Percentiles rank a stretch among this genome's conserved stretches.
These are phyloP conservation scores for Salicornia ramosissima DNA, from an alignment of 148 eudicot genomes.

Conservation along the genomic window DNA sequence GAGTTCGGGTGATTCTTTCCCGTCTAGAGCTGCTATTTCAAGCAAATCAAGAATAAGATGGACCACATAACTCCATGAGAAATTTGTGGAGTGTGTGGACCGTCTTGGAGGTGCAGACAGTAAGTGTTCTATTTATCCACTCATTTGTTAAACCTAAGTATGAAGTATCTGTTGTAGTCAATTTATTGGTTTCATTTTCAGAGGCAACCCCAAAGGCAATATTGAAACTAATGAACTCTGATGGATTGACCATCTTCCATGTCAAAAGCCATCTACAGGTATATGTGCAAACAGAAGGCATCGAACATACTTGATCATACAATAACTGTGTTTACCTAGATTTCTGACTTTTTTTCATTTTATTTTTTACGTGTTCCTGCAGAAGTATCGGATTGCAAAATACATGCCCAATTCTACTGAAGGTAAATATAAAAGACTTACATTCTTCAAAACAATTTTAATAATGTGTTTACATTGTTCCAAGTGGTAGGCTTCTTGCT, in stretches of 20 bases:
- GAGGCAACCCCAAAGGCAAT: conserved; percentile 97
- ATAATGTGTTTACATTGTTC: neutral
- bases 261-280: conserved; percentile 97
- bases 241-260: conserved; percentile 82
- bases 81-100: conserved; percentile 72
- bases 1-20: conserved; percentile 21
- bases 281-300: conserved; percentile 6
- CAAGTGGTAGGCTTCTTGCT: conserved; percentile 5
- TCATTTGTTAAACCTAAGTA: neutral
- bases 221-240: conserved; percentile 75
- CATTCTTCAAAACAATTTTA: neutral
- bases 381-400: conserved; percentile 57
- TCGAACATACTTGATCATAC: neutral
- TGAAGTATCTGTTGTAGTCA: conserved; percentile 1
- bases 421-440: too few relatives aligned
- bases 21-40: conserved; percentile 36
- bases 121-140: conserved; percentile 28
- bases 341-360: conserved; percentile 12
- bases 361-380: conserved; percentile 25
- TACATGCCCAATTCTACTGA: conserved; percentile 40
- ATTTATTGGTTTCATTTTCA: conserved; percentile 22
- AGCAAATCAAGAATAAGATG: conserved; percentile 76
- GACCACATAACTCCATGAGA: conserved; percentile 83
- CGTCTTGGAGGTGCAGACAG: conserved; percentile 84
- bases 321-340: neutral